Base-by-base conservation (phyloP, 805 yeast genomes). In the Metschnikowia rubicola region DNA sequence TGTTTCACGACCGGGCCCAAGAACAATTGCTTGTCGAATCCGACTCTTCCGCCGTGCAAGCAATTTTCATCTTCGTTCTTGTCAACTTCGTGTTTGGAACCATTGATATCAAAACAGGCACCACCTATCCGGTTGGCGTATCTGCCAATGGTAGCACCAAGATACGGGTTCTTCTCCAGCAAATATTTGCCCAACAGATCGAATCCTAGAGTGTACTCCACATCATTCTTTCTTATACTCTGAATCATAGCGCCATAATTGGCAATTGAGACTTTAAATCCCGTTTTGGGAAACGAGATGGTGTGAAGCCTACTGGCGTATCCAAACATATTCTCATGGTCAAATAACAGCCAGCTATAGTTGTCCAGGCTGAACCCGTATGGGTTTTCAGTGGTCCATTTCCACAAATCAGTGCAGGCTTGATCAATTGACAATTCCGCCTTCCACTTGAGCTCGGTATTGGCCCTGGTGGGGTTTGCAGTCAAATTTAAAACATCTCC, bases 401-500 rank as follows among this genome's bases (percentile, higher is more conserved):
- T 77, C 92, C 94, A 87, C 51, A 86, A 69, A 62, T 86, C 92
- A 40, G 62, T 64, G 63, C 92, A 86, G 15, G 92, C 88, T 17
- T 76, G 74, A 30, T 77, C 81, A 43, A 87, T 72, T 10, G 78
- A 58, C 17, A 77, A 63, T 53, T 76, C 63, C 3, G 88, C 81
- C 41, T 66, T 55, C 94, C 95, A 86, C 32, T 74, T 59, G 49
- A 87, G 73, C 67, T 87, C 94, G 3, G 54, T 43, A 52, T 78
- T 77, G 13, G 95, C 94, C 44, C 89, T 73, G 10, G 73, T 67
- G 11, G 89, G 82, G 59, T 80, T 76, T 8, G 94, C 89, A 3
- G 92, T 83, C 60, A 88, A 77, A 58, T 86, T 73, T 36, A 85
- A 71, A 17, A 86, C 95, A 63, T 87, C 95, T 31, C 95, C 94